phyloP scores from a whole-genome alignment of 2,329 filamentous ascomycete species.

The Talaromyces islandicus region DNA sequence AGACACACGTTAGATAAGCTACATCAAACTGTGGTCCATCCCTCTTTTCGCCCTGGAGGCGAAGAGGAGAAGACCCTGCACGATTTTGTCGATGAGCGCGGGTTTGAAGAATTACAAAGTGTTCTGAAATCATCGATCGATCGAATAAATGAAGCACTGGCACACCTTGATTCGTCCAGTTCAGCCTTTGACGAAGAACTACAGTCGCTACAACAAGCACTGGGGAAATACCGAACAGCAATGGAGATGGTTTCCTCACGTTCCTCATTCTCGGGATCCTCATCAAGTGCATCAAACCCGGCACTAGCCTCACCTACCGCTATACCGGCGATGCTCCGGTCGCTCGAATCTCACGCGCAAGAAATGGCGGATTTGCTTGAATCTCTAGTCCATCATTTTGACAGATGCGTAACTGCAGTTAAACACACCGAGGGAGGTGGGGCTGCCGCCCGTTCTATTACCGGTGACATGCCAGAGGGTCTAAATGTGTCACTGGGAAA shows the following conservation, averaged over 20 bases:
- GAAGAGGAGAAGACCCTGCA: slow-evolving; percentile 52
- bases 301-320: slow-evolving; percentile 31
- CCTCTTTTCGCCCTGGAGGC: slow-evolving; percentile 46
- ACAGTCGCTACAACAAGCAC: slow-evolving; percentile 55
- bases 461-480: slow-evolving; percentile 56
- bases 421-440: slow-evolving; percentile 81
- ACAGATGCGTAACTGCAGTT: slow-evolving; percentile 85
- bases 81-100: slow-evolving; percentile 61
- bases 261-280: slow-evolving; percentile 28
- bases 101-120: slow-evolving; percentile 52
- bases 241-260: slow-evolving; percentile 35
- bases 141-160: slow-evolving; percentile 55
- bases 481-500: slow-evolving; percentile 34
- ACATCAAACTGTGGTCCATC: slow-evolving; percentile 53
- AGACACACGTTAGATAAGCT: slow-evolving; percentile 51
- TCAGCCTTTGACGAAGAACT: slow-evolving; percentile 70
- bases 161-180: slow-evolving; percentile 48
- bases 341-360: slow-evolving; percentile 67
- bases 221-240: slow-evolving; percentile 39
- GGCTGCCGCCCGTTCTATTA: slow-evolving; percentile 60
- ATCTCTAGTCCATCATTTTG: slow-evolving; percentile 80
- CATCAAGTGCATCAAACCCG: slow-evolving; percentile 24
- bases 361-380: slow-evolving; percentile 76
- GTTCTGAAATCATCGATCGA: slow-evolving; percentile 57
- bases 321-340: slow-evolving; percentile 52